Conservation (phyloP, 1,284 basidiomycete species). For the Puccinia novopanici region DNA sequence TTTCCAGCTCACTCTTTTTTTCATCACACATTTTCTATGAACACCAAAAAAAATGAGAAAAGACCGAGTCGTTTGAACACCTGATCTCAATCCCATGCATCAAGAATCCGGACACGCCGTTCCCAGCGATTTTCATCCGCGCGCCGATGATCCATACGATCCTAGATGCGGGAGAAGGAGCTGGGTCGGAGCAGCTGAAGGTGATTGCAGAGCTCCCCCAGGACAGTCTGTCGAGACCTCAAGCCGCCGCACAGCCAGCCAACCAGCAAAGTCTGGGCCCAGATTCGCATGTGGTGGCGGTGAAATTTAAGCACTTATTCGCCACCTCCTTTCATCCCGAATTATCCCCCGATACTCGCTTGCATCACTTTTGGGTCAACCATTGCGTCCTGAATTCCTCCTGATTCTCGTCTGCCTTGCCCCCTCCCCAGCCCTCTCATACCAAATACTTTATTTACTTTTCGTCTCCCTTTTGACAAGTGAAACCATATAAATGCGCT, state of each 20-base stretch:
- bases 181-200: neutral
- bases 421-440: neutral
- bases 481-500: too few relatives aligned
- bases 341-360: conserved; percentile 79
- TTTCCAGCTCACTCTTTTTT: neutral
- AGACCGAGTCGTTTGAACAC: conserved; percentile 88
- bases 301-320: conserved; percentile 79
- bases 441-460: neutral
- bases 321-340: conserved; percentile 95
- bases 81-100: conserved; percentile 71
- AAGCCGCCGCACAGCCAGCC: conserved; percentile 17
- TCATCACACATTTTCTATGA: too few relatives aligned
- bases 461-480: too few relatives aligned
- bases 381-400: conserved; percentile 19
- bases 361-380: conserved; percentile 69
- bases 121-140: conserved; percentile 89
- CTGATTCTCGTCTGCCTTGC: neutral
- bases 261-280: conserved; percentile 61
- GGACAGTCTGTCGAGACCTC: conserved; percentile 59
- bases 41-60: neutral
- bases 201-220: conserved; percentile 60
- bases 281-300: conserved; percentile 74
- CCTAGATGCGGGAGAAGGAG: conserved; percentile 14
- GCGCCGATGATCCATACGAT: conserved; percentile 69
- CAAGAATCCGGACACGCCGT: conserved; percentile 67